phyloP scores from a whole-genome alignment of 305 asterid species.

The Solanum hybrid region DNA sequence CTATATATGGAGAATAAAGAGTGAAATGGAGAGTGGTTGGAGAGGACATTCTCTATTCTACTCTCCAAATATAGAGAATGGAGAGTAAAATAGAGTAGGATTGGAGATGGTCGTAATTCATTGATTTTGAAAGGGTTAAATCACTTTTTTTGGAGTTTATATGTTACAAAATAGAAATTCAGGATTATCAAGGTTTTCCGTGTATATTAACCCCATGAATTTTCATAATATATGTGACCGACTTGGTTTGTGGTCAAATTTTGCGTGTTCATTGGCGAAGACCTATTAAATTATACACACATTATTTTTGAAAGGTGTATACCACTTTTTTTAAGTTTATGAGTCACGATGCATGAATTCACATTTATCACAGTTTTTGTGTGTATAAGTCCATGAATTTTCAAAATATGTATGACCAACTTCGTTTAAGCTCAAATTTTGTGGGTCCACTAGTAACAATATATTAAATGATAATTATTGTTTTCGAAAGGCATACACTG shows the following conservation, averaged over 20 bases:
- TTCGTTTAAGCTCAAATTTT: constrained; percentile 11
- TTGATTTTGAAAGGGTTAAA: not conserved
- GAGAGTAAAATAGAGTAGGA: too few species aligned
- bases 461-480: not conserved
- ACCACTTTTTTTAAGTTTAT: not conserved
- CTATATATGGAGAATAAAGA: too few species aligned
- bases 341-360: not conserved
- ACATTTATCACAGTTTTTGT: not conserved
- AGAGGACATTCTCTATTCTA: too few species aligned
- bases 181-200: not conserved
- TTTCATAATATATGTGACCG: not conserved
- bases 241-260: not conserved
- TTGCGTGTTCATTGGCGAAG: not conserved
- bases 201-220: not conserved
- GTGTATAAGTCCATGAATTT: not conserved
- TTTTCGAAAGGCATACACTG: not conserved
- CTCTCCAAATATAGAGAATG: too few species aligned
- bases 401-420: constrained; percentile 2
- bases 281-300: not conserved
- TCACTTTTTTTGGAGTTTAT: not conserved
- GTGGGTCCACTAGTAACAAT: not conserved
- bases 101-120: not conserved
- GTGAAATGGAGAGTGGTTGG: too few species aligned
- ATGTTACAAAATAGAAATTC: not conserved
- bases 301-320: too few species aligned